Evolutionary conservation across 495 filamentous ascomycete species (phyloP), one percentile per base, ranked within the genome.

Genomic region (Penicillium steckii): DNA sequence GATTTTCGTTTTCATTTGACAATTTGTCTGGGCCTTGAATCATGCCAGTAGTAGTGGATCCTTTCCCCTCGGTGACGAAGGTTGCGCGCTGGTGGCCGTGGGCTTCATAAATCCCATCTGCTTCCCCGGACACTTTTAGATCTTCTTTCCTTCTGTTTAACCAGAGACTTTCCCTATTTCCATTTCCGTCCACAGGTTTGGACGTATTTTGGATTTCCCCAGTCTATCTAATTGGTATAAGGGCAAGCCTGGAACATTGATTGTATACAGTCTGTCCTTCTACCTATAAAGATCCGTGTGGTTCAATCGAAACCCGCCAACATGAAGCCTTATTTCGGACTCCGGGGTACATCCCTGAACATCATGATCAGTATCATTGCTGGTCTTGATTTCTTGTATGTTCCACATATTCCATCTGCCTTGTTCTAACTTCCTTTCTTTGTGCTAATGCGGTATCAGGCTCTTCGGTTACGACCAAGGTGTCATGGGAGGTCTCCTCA

Each of bases 361-460:
- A 76, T 83, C 57, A 83, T 82, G 55, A 81, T 89, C 48, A 84
- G 82, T 49, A 67, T 82, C 4, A 80, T 88, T 52, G 85, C 85
- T 51, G 85, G 85, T 62, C 77, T 84, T 42, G 85, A 88, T 69
- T 89, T 89, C 60, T 68, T 87, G 66, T 70, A 58, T 33, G 67
- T 58, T 48, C 33, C 15, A n/a, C n/a, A 29, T n/a, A 26, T 8
- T 7, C n/a, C 13, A 4, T 6, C 3, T 23, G 8, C 5, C 23
- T 40, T 26, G 24, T 25, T 2, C n/a, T 9, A 53, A 15, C 19
- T 24, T 47, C 24, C 10, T 41, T 21, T 8, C 45, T 48, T n/a
- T 23, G 30, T 53, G 44, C 47, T 56, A 17, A 48, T 53, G 4
- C 38, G n/a, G 29, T 43, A 10, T 33, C 38, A 70, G 67, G 23